Percentiles rank a stretch among this genome's conserved stretches.
Evolutionary conservation across 2,329 filamentous ascomycete genomes (phyloP).

Genomic region (Botryosphaeria dothidea): DNA sequence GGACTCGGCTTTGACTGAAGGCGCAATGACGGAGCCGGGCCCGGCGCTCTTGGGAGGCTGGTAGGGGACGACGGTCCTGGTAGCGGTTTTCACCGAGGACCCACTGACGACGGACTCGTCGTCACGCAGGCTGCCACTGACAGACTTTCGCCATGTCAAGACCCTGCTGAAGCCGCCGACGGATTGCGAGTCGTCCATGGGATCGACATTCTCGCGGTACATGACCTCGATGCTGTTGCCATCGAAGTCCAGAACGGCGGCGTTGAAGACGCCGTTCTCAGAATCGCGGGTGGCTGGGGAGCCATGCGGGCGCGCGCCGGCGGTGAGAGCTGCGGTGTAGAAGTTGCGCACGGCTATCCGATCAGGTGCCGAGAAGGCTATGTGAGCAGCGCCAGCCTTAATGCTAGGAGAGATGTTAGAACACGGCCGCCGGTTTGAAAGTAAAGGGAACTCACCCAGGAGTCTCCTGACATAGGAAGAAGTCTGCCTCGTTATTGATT

Average conservation of each 20-base stretch:
- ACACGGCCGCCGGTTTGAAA: background rate
- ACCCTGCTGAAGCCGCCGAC: conserved; percentile 47
- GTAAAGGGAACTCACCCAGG: conserved; percentile 50
- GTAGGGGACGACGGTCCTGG: conserved; percentile 21
- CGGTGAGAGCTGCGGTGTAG: conserved; percentile 67
- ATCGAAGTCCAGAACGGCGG: conserved; percentile 72
- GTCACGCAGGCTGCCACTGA: conserved; percentile 33
- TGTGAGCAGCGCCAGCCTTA: conserved; percentile 58
- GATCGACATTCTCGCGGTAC: conserved; percentile 51
- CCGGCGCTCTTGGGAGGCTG: conserved; percentile 13
- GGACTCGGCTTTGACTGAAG: conserved; percentile 26
- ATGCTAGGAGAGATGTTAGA: conserved; percentile 29
- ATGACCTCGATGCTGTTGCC: conserved; percentile 83
- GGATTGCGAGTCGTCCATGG: conserved; percentile 32
- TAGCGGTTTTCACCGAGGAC: conserved; percentile 24
- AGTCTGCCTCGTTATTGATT: conserved; percentile 59
- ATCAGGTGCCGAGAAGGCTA: conserved; percentile 69
- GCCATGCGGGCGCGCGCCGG: conserved; percentile 61
- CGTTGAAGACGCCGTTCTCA: conserved; percentile 60
- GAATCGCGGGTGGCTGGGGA: conserved; percentile 56
- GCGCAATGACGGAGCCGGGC: conserved; percentile 26
- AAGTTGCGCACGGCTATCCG: conserved; percentile 69
- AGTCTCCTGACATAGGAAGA: conserved; percentile 64
- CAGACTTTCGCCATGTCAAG: conserved; percentile 39
- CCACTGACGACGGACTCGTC: conserved; percentile 21